A percentile compares a stretch with the other conserved stretches of the same genome.
These are phyloP conservation scores for Solidago caesia DNA, from an alignment of 129 eudicot genomes.

Conservation along the genomic window DNA sequence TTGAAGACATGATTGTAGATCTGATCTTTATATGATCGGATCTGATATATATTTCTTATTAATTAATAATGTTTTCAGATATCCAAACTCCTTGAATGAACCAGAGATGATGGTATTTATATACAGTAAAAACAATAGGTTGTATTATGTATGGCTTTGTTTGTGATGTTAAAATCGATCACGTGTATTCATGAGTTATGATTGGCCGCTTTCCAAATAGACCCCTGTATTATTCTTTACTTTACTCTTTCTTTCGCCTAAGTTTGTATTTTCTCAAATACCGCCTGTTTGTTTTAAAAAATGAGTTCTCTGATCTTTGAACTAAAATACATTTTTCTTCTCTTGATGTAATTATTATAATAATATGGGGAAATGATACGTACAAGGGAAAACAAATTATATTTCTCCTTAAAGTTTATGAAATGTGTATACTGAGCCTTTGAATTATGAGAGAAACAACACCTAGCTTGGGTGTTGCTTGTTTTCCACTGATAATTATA, in stretches of 20 bases:
- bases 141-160: slow-evolving; percentile 5
- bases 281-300: too few species aligned
- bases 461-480: too few species aligned
- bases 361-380: too few species aligned
- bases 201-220: not conserved
- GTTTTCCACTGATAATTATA: too few species aligned
- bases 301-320: too few species aligned
- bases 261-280: not conserved
- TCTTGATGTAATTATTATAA: too few species aligned
- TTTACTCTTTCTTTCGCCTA: not conserved
- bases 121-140: not conserved
- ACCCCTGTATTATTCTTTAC: not conserved
- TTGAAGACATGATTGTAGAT: slow-evolving; percentile 41
- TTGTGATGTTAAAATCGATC: slow-evolving; percentile 7
- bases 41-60: slow-evolving; percentile 17
- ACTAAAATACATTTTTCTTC: too few species aligned
- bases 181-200: slow-evolving; percentile 6
- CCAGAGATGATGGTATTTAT: slow-evolving; percentile 28
- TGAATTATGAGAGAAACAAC: too few species aligned
- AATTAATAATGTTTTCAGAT: slow-evolving; percentile 14
- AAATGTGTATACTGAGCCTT: too few species aligned
- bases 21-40: slow-evolving; percentile 24
- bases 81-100: slow-evolving; percentile 20
- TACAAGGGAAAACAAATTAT: too few species aligned
- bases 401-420: too few species aligned